These are phyloP conservation scores for Gracilaria caudata DNA, from an alignment of 23 red algal genomes.

Conservation along the genomic window DNA sequence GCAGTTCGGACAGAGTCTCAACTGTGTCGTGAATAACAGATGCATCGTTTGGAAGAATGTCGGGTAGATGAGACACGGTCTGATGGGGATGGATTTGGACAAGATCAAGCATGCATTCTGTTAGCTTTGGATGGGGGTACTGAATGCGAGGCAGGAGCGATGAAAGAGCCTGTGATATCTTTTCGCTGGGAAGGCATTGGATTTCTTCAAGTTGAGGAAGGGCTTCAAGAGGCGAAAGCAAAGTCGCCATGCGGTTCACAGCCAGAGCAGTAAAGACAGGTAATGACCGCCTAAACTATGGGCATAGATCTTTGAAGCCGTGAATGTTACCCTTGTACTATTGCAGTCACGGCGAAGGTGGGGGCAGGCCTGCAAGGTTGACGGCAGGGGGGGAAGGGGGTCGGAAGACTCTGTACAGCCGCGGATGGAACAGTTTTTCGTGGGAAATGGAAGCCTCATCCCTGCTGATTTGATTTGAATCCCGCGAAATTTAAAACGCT, in stretches of 20 bases:
- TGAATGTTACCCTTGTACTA: not conserved
- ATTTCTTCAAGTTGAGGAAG: slow-evolving; percentile 39
- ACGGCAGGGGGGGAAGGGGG: too few species aligned
- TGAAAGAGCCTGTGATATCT: slow-evolving; percentile 38
- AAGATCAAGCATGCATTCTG: slow-evolving; percentile 23
- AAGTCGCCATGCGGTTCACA: not conserved
- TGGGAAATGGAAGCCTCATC: not conserved
- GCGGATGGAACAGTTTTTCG: not conserved
- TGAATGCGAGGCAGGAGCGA: slow-evolving; percentile 33
- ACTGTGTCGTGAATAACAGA: slow-evolving; percentile 18
- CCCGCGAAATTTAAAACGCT: not conserved
- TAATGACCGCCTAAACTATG: not conserved
- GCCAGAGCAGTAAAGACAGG: not conserved
- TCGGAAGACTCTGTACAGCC: too few species aligned
- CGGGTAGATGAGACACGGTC: slow-evolving; percentile 34
- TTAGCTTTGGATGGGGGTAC: slow-evolving; percentile 20
- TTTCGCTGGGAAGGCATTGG: slow-evolving; percentile 29
- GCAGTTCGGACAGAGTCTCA: slow-evolving; percentile 46
- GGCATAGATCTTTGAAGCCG: not conserved
- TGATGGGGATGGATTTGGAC: slow-evolving; percentile 49
- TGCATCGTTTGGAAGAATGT: slow-evolving; percentile 55
- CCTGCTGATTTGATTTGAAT: not conserved
- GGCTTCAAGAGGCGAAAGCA: slow-evolving; percentile 28
- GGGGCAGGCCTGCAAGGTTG: too few species aligned
- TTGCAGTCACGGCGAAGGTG: too few species aligned